Conservation (phyloP, 1,284 basidiomycete species). For the Austropuccinia psidii region DNA sequence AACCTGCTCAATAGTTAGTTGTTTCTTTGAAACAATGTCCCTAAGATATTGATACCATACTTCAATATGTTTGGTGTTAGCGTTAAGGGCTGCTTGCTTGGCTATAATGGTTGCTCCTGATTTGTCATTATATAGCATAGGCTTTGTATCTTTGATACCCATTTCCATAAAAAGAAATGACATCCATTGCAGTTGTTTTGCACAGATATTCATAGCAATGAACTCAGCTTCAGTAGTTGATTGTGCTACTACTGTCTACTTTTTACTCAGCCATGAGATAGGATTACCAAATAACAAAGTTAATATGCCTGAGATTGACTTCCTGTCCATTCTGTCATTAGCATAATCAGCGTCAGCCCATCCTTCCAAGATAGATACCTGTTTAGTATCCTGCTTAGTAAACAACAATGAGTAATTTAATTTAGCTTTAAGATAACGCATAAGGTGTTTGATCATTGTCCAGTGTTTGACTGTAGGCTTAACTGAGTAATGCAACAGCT, state of each 20-base stretch:
- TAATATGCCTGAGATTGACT: not conserved
- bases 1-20: not conserved
- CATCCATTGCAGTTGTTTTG: constrained; percentile 2
- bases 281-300: not conserved
- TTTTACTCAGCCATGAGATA: not conserved
- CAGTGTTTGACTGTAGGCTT: not conserved
- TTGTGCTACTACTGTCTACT: not conserved
- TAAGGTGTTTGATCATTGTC: not conserved
- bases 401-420: not conserved
- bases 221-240: not conserved
- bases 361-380: not conserved
- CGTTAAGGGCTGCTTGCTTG: not conserved
- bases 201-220: not conserved
- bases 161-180: not conserved
- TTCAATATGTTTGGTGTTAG: constrained; percentile 20
- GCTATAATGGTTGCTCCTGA: not conserved
- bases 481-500: not conserved
- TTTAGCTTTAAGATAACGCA: not conserved
- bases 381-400: not conserved
- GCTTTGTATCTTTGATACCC: not conserved
- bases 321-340: not conserved
- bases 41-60: constrained; percentile 12
- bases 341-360: constrained; percentile 17
- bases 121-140: not conserved
- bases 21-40: not conserved